phyloP scores from a whole-genome alignment of 495 filamentous ascomycete genomes.

The Evansstolkia leycettana region DNA sequence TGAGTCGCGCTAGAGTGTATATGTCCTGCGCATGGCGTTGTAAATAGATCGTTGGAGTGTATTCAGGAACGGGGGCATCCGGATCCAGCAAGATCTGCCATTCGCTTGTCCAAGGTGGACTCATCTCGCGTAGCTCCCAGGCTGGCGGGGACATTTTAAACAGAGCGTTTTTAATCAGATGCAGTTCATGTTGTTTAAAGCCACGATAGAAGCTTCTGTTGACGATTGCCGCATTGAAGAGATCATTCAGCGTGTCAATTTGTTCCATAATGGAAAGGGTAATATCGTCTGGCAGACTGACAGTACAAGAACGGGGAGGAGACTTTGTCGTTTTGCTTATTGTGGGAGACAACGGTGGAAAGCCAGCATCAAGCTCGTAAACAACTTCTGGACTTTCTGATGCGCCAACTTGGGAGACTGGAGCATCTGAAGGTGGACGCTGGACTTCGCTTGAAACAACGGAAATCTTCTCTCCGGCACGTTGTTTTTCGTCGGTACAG shows the following conservation, averaged over 20 bases:
- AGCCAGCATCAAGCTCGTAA: conserved; percentile 27
- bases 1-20: conserved; percentile 46
- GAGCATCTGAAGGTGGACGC: conserved; percentile 6
- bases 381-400: conserved; percentile 13
- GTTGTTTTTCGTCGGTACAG: conserved; percentile 2
- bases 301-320: conserved; percentile 17
- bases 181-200: conserved; percentile 48
- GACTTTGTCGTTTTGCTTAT: conserved; percentile 7
- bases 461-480: conserved; percentile 14
- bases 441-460: conserved; percentile 8
- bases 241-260: conserved; percentile 40
- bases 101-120: conserved; percentile 39
- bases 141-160: conserved; percentile 48
- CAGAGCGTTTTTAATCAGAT: conserved; percentile 41
- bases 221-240: conserved; percentile 43
- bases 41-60: conserved; percentile 44
- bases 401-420: conserved; percentile 8
- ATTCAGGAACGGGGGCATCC: conserved; percentile 39
- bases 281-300: conserved; percentile 32
- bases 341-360: conserved; percentile 13
- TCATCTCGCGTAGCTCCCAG: conserved; percentile 55
- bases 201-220: conserved; percentile 48
- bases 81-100: conserved; percentile 29
- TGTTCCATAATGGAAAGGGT: conserved; percentile 38
- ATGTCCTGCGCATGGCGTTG: conserved; percentile 44